Conservation (phyloP, 345 rosid genomes). For the Salix udensis region DNA sequence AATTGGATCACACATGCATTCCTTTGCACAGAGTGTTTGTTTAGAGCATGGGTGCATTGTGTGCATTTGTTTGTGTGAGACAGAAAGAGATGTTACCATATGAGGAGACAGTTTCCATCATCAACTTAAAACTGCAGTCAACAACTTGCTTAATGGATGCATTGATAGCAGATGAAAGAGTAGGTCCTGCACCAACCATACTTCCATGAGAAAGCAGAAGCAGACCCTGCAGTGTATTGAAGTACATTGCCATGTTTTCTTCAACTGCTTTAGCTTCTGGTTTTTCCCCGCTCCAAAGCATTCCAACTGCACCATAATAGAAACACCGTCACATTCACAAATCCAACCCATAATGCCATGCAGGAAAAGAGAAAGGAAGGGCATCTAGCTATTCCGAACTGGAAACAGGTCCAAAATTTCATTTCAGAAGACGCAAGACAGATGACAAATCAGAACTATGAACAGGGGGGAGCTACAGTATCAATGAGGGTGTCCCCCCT, state of each 20-base stretch:
- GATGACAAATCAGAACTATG: neutral
- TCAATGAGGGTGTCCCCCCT: neutral
- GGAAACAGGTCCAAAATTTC: neutral
- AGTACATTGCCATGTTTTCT: slow-evolving; percentile 64
- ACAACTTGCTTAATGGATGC: slow-evolving; percentile 65
- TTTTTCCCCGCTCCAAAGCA: slow-evolving; percentile 77
- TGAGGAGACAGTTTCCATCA: slow-evolving; percentile 63
- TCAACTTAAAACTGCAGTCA: slow-evolving; percentile 75
- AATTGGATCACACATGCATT: neutral
- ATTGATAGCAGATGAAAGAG: slow-evolving; percentile 64
- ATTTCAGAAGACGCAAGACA: no score
- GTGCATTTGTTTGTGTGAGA: neutral
- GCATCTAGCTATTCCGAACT: neutral
- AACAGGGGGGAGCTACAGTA: neutral
- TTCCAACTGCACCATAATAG: slow-evolving; percentile 52
- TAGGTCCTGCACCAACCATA: slow-evolving; percentile 74
- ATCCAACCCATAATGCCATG: neutral
- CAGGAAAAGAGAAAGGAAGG: neutral
- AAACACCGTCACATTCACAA: neutral
- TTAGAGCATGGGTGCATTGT: no score
- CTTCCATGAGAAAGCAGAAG: slow-evolving; percentile 76
- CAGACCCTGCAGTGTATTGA: slow-evolving; percentile 77
- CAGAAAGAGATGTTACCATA: slow-evolving; percentile 41
- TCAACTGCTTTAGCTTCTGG: slow-evolving; percentile 65
- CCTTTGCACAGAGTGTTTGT: neutral